Percentiles rank a stretch among this genome's conserved stretches.
Evolutionary conservation across 768 basidiomycete genomes (phyloP).

Genomic region (Rhodosporidiobolus odoratus): DNA sequence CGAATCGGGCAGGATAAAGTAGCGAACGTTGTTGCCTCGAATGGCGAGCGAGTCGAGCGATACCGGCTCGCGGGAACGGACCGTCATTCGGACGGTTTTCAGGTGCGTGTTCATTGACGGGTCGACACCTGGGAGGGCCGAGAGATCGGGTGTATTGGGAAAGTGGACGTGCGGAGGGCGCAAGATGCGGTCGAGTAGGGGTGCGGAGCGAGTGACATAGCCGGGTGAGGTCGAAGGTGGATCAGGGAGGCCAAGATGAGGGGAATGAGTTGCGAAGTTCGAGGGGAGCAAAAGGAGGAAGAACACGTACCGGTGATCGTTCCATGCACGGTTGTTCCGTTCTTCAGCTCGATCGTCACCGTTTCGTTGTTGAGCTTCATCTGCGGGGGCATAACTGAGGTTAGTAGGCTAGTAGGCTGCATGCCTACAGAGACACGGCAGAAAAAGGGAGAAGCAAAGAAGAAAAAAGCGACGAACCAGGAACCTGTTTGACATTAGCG

Average conservation of each 20-base stretch:
- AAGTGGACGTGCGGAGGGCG: not conserved
- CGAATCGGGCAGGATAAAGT: constrained; percentile 95
- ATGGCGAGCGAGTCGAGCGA: constrained; percentile 86
- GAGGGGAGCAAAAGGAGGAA: not conserved
- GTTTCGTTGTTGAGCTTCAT: constrained; percentile 99
- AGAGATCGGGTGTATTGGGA: not conserved
- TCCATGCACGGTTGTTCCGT: constrained; percentile 88
- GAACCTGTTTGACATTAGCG: constrained; percentile 6
- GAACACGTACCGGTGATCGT: constrained; percentile 80
- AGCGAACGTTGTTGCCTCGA: constrained; percentile 92
- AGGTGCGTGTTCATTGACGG: constrained; percentile 99
- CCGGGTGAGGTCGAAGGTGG: not conserved
- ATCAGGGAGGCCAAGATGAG: not conserved
- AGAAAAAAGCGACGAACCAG: constrained; percentile 7
- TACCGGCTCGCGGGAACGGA: constrained; percentile 77
- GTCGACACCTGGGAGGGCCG: constrained; percentile 70
- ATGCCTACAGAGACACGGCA: too few species aligned
- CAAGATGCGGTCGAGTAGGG: not conserved
- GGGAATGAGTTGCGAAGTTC: not conserved
- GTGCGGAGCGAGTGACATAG: too few species aligned
- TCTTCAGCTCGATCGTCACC: constrained; percentile 95
- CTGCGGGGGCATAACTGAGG: constrained; percentile 27
- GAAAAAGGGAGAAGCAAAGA: not conserved
- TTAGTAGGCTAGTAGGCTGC: not conserved
- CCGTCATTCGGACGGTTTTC: constrained; percentile 96